Base-by-base conservation (phyloP, 2,329 filamentous ascomycete genomes). In the Teratosphaeria nubilosa region DNA sequence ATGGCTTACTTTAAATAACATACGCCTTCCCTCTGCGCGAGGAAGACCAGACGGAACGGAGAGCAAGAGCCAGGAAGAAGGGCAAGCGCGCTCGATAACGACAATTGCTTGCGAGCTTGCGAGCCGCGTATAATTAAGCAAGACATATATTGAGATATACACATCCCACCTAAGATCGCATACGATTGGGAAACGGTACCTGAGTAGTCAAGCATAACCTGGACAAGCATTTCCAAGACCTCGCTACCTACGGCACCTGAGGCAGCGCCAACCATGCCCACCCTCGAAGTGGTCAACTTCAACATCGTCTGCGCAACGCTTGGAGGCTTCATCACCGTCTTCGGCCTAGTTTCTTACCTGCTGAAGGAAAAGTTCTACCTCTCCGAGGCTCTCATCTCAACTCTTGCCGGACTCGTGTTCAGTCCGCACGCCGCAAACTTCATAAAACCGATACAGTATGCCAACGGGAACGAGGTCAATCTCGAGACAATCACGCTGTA, bases 351-450 rank as follows among this genome's bases (percentile, higher is more conserved):
- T 0, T 96, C 90, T 0, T 95, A 91, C 69, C 80, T 96, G 20
- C 80, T 89, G 69, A 96, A 96, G 70, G 91, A 96, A 75, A 87
- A 85, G 59, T 92, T 89, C 70, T 96, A 96, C 71, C 80, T 96
- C 0, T 95, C 90, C 1, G 91, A 96, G 80, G 89, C 91, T 56
- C 88, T 96, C 56, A 95, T 96, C 56, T 91, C 91, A 2, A 81
- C 95, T 51, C 70, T 95, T 20, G 86, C 86, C 2, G 91, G 91
- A 9, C 77, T 95, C 9, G 78, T 83, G 27, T 90, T 96, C 71
- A 90, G 88, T 0, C 90, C 90, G 0, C 80, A 86, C 69, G 91
- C 83, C 1, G 81, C 88, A 53, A 87, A 94, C 69, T 83, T 90
- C 56, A 82, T 96, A 56, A 80, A 83, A 51, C 91, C 75, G 0